phyloP scores from a whole-genome alignment of 805 yeast genomes.

The Scheffersomyces ergatensis region DNA sequence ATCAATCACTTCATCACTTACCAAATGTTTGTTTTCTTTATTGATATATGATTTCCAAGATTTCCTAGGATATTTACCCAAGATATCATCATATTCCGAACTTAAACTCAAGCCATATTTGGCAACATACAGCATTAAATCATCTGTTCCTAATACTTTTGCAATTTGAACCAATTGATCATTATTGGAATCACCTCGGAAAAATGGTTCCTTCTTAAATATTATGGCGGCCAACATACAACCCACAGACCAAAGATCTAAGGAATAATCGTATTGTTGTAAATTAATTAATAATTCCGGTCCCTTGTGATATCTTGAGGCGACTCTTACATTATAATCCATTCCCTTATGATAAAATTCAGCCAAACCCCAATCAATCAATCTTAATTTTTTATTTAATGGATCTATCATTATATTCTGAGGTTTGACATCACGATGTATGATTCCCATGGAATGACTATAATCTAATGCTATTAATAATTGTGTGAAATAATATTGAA shows the following conservation, averaged over 20 bases:
- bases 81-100: constrained; percentile 70
- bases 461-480: constrained; percentile 81
- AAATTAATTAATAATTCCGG: constrained; percentile 87
- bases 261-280: constrained; percentile 85
- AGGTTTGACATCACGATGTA: constrained; percentile 95
- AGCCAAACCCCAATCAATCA: constrained; percentile 95
- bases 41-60: constrained; percentile 85
- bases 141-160: constrained; percentile 83
- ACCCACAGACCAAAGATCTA: constrained; percentile 93
- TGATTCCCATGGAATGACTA: constrained; percentile 92
- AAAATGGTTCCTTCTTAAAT: constrained; percentile 88
- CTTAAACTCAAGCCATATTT: constrained; percentile 74
- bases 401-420: constrained; percentile 96
- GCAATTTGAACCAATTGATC: constrained; percentile 91
- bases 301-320: constrained; percentile 89
- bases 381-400: constrained; percentile 59
- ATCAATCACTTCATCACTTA: constrained; percentile 68
- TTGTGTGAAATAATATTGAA: constrained; percentile 80
- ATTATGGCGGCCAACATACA: constrained; percentile 89
- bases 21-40: constrained; percentile 64
- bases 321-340: constrained; percentile 91
- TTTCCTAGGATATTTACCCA: constrained; percentile 67
- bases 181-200: constrained; percentile 86
- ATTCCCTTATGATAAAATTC: constrained; percentile 89
- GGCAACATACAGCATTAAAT: constrained; percentile 61